These are phyloP conservation scores for Calcarisporium arbuscula DNA, from an alignment of 2,329 filamentous ascomycete species.

Conservation along the genomic window DNA sequence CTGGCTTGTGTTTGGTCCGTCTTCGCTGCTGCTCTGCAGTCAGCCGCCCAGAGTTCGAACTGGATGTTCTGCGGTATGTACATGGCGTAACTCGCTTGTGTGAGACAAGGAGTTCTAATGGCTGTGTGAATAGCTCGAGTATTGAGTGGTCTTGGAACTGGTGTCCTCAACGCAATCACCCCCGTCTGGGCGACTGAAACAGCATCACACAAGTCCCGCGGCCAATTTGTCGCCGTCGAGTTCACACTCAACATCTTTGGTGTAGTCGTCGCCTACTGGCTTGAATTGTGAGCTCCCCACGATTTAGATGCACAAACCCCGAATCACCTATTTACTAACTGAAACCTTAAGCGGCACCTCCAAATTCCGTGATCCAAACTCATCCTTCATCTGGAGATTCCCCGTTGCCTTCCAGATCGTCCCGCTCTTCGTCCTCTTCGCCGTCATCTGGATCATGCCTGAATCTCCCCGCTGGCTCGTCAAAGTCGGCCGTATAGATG, in stretches of 20 bases:
- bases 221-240: conserved; percentile 64
- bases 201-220: conserved; percentile 59
- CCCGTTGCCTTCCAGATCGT: conserved; percentile 65
- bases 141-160: conserved; percentile 58
- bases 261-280: conserved; percentile 55
- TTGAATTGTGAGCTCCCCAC: conserved; percentile 34
- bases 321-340: not conserved
- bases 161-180: conserved; percentile 63
- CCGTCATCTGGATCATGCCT: conserved; percentile 58
- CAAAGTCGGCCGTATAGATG: conserved; percentile 59
- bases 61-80: conserved; percentile 63
- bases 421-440: conserved; percentile 51
- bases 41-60: conserved; percentile 55
- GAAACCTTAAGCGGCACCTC: conserved; percentile 38
- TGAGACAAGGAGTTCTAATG: not conserved
- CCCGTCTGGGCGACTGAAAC: conserved; percentile 69
- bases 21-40: conserved; percentile 57
- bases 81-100: not conserved
- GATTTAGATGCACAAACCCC: too few relatives aligned
- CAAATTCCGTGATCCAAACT: conserved; percentile 52
- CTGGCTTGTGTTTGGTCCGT: conserved; percentile 51
- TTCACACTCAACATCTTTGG: conserved; percentile 70
- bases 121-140: conserved; percentile 17
- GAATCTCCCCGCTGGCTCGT: conserved; percentile 63
- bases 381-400: conserved; percentile 59